A percentile compares a stretch with the other conserved stretches of the same genome.
These are phyloP conservation scores for Cladophialophora exuberans DNA, from an alignment of 2,329 filamentous ascomycete species.

Conservation along the genomic window DNA sequence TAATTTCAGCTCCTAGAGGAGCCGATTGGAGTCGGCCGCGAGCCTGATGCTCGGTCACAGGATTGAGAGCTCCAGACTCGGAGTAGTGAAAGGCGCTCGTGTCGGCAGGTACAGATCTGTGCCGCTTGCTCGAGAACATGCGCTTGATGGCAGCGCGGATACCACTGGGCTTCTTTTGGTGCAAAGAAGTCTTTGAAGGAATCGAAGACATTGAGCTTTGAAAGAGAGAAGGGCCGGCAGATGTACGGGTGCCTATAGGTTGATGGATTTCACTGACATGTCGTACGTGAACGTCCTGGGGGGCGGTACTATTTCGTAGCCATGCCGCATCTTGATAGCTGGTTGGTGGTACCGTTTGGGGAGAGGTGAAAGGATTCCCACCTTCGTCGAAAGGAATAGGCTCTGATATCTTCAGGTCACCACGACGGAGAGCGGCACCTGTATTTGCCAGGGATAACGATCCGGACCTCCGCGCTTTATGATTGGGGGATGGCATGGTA, in stretches of 20 bases:
- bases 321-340: conserved; percentile 23
- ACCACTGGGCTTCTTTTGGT: conserved; percentile 27
- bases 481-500: conserved; percentile 25
- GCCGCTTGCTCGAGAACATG: conserved; percentile 33
- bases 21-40: conserved; percentile 6
- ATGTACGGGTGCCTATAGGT: conserved; percentile 17
- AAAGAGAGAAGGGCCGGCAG: conserved; percentile 26
- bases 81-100: conserved; percentile 16
- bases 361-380: conserved; percentile 14
- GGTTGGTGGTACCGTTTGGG: conserved; percentile 8
- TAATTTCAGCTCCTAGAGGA: not conserved
- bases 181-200: conserved; percentile 28
- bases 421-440: conserved; percentile 33
- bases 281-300: conserved; percentile 18
- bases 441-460: conserved; percentile 19
- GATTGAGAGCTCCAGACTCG: conserved; percentile 17
- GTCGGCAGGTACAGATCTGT: conserved; percentile 21
- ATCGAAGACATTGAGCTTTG: conserved; percentile 31
- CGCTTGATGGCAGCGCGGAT: conserved; percentile 31
- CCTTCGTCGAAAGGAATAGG: conserved; percentile 32
- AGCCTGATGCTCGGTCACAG: conserved; percentile 20
- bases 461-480: conserved; percentile 16
- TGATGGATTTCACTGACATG: conserved; percentile 25
- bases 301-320: conserved; percentile 20
- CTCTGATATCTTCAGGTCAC: conserved; percentile 39